These are phyloP conservation scores for Bipolaris gigantea DNA, from an alignment of 2,329 filamentous ascomycete species.

Conservation along the genomic window DNA sequence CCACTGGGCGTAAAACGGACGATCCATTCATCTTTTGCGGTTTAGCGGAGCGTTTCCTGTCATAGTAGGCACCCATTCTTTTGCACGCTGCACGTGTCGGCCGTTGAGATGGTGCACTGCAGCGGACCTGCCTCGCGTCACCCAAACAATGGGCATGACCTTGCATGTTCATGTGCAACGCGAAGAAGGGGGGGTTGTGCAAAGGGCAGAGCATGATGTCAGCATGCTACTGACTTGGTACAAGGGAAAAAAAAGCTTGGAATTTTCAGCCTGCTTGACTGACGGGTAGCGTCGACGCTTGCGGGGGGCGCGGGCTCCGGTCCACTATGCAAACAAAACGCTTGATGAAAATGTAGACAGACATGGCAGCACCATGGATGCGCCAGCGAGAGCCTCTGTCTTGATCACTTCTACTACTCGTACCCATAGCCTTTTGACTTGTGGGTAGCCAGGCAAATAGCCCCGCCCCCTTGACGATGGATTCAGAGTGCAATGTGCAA, in stretches of 20 bases:
- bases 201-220: background rate
- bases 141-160: no score
- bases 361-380: conserved; percentile 3
- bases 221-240: background rate
- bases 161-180: no score
- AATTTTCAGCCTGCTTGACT: no score
- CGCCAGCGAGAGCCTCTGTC: background rate
- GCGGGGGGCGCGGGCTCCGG: background rate
- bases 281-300: background rate
- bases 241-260: background rate
- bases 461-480: background rate
- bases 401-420: background rate
- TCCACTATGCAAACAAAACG: background rate
- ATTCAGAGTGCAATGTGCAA: conserved; percentile 4
- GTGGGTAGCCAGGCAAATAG: background rate
- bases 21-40: background rate
- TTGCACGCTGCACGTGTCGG: background rate
- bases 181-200: no score
- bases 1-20: background rate
- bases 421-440: background rate
- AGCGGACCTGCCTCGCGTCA: no score
- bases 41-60: background rate
- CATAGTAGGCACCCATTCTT: background rate
- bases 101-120: background rate
- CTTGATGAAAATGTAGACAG: background rate